Percentiles rank a stretch among this genome's conserved stretches.
Evolutionary conservation across 768 basidiomycete genomes (phyloP).

Genomic region (Pulveroboletus sp.): DNA sequence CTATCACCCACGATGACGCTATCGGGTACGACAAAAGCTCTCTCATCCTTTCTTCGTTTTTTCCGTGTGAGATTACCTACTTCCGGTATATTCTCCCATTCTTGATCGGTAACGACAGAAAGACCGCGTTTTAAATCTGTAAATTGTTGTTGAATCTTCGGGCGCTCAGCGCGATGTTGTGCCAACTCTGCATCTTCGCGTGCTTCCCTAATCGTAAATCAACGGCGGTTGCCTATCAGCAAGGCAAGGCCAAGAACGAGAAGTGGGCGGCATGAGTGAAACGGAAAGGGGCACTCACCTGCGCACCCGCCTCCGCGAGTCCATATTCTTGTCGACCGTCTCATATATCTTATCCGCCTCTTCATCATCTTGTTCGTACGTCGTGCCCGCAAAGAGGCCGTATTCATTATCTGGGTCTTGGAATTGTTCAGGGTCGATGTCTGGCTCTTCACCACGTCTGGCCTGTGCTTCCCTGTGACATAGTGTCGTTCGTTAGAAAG

Average conservation of each 20-base stretch:
- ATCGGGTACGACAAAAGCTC: slow-evolving; percentile 88
- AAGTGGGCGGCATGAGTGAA: slow-evolving; percentile 25
- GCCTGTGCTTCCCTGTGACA: slow-evolving; percentile 76
- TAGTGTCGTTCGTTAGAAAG: not conserved
- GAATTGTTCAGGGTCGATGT: slow-evolving; percentile 85
- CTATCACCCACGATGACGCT: slow-evolving; percentile 87
- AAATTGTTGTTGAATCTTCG: slow-evolving; percentile 95
- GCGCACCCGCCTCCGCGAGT: slow-evolving; percentile 70
- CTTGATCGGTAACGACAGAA: slow-evolving; percentile 77
- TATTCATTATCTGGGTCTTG: slow-evolving; percentile 98
- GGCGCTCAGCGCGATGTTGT: slow-evolving; percentile 78
- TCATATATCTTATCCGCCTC: slow-evolving; percentile 97
- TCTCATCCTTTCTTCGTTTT: slow-evolving; percentile 80
- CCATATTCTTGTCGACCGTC: slow-evolving; percentile 86
- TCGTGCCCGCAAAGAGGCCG: slow-evolving; percentile 91
- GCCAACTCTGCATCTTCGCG: slow-evolving; percentile 69
- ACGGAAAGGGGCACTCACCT: slow-evolving; percentile 55
- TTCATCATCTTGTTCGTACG: slow-evolving; percentile 96
- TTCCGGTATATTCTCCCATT: slow-evolving; percentile 95
- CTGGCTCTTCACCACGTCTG: slow-evolving; percentile 80
- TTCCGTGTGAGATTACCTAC: slow-evolving; percentile 93
- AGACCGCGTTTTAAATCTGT: slow-evolving; percentile 91
- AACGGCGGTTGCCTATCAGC: not conserved
- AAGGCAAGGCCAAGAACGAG: not conserved
- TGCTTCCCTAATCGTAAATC: slow-evolving; percentile 50